A percentile compares a stretch with the other conserved stretches of the same genome.
Conservation (phyloP, 2,329 filamentous ascomycete species). For the Fonsecaea erecta region DNA sequence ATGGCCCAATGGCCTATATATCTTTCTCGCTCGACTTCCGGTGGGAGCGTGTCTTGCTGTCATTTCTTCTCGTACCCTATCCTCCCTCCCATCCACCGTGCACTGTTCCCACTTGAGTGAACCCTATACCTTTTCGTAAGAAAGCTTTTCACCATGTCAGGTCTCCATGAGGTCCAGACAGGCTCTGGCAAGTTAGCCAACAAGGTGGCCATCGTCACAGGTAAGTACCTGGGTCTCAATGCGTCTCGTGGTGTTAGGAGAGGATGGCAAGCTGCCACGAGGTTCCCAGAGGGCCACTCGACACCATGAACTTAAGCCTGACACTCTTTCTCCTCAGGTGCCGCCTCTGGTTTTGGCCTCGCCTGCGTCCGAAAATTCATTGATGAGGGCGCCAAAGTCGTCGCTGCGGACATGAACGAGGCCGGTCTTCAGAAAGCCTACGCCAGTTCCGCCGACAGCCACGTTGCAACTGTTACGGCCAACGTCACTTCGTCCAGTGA, state of each 20-base stretch:
- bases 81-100: not conserved
- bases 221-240: slow-evolving; percentile 36
- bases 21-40: not conserved
- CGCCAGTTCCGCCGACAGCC: slow-evolving; percentile 15
- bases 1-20: slow-evolving; percentile 19
- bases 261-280: not conserved
- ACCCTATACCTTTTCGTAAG: not conserved
- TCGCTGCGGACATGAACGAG: slow-evolving; percentile 49
- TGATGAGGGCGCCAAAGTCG: slow-evolving; percentile 49
- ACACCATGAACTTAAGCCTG: not conserved
- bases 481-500: slow-evolving; percentile 33
- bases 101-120: not conserved
- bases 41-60: not conserved
- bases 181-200: slow-evolving; percentile 45
- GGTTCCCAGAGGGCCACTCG: not conserved
- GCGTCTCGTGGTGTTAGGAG: not conserved
- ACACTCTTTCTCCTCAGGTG: slow-evolving; percentile 39
- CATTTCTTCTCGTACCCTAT: not conserved
- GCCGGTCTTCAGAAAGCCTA: slow-evolving; percentile 28
- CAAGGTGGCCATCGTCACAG: slow-evolving; percentile 54
- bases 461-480: slow-evolving; percentile 28
- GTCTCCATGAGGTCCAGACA: slow-evolving; percentile 35
- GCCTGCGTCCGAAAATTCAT: slow-evolving; percentile 48
- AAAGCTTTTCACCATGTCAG: slow-evolving; percentile 24
- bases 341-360: slow-evolving; percentile 50